These are phyloP conservation scores for Mercurialis annua DNA, from an alignment of 345 rosid species.

Conservation along the genomic window DNA sequence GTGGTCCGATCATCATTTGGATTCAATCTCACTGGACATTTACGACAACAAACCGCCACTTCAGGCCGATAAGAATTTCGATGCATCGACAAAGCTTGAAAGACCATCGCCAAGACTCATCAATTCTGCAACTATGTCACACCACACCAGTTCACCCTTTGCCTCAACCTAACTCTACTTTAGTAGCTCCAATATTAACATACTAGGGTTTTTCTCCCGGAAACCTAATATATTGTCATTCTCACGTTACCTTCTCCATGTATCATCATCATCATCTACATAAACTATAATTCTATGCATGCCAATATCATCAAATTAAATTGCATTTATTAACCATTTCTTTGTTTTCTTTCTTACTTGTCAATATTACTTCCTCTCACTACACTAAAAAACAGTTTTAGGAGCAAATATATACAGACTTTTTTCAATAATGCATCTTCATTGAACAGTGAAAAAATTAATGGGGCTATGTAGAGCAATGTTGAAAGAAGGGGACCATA, in stretches of 20 bases:
- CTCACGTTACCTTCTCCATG: constrained; percentile 17
- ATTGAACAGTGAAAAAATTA: too few relatives aligned
- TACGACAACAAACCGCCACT: constrained; percentile 63
- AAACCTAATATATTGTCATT: not conserved
- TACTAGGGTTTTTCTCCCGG: constrained; percentile 25
- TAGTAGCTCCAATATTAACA: constrained; percentile 11
- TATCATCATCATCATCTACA: constrained; percentile 4
- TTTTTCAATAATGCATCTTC: too few relatives aligned
- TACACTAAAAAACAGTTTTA: too few relatives aligned
- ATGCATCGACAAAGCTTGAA: constrained; percentile 44
- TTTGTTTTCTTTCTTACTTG: constrained; percentile 4
- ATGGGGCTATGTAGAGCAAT: too few relatives aligned
- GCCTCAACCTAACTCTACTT: constrained; percentile 35
- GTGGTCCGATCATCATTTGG: constrained; percentile 81
- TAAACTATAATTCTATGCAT: constrained; percentile 26
- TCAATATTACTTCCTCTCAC: not conserved
- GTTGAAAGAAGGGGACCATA: too few relatives aligned
- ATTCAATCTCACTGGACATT: constrained; percentile 66
- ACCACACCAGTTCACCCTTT: constrained; percentile 58
- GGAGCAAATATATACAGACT: too few relatives aligned
- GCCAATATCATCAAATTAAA: constrained; percentile 18
- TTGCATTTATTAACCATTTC: constrained; percentile 24
- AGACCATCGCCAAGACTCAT: constrained; percentile 69
- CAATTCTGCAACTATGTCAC: constrained; percentile 41
- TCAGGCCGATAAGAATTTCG: constrained; percentile 52